Evolutionary conservation across 225 moss, liverwort and hornwort species (phyloP).

Genomic region (Straminergon stramineum): DNA sequence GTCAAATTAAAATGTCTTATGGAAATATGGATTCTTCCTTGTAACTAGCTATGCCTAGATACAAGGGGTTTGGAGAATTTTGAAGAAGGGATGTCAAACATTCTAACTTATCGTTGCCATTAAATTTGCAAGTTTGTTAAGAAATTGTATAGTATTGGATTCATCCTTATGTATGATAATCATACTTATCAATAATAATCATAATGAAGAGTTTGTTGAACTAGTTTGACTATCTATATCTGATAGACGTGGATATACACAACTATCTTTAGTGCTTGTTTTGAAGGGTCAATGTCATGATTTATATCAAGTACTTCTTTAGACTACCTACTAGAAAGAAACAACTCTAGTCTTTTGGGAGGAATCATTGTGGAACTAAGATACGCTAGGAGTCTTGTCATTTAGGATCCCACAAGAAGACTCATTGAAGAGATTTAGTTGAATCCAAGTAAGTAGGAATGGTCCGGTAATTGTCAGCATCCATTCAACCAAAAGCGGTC

Average conservation of each 20-base stretch:
- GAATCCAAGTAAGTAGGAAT: neutral
- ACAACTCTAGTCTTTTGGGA: neutral
- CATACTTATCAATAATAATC: neutral
- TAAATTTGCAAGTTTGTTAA: neutral
- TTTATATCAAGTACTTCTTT: neutral
- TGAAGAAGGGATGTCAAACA: too few species aligned
- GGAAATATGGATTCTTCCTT: neutral
- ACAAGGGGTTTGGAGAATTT: neutral
- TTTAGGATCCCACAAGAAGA: too few species aligned
- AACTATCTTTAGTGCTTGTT: fast-evolving
- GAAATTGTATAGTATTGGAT: neutral
- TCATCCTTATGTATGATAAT: fast-evolving
- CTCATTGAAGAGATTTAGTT: fast-evolving
- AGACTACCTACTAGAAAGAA: neutral
- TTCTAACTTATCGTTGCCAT: neutral
- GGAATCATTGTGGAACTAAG: neutral
- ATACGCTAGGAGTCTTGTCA: neutral
- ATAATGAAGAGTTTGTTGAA: neutral
- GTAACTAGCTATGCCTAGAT: too few species aligned
- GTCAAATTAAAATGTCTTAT: too few species aligned
- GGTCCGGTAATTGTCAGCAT: neutral
- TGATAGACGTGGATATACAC: fast-evolving
- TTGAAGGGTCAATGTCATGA: too few species aligned
- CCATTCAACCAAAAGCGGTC: fast-evolving
- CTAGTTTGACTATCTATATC: neutral